Conservation (phyloP, 768 basidiomycete species). For the Naganishia vaughanmartiniae region DNA sequence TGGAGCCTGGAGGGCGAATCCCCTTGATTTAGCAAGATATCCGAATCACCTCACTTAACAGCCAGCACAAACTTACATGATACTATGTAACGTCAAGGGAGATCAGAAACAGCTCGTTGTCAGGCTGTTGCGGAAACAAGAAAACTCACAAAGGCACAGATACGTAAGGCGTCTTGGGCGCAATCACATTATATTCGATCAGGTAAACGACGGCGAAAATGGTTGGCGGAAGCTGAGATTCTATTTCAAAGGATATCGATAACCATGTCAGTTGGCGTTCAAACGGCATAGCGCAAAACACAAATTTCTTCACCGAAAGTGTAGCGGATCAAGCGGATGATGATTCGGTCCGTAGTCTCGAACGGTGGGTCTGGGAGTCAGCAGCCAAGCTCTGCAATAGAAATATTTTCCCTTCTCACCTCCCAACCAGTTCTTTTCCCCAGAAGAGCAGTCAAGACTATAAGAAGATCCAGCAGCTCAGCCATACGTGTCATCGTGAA, state of each 20-base stretch:
- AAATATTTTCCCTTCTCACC: not conserved
- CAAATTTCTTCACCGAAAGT: conserved; percentile 17
- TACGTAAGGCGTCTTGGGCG: conserved; percentile 9
- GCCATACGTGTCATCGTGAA: not conserved
- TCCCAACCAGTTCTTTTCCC: conserved; percentile 25
- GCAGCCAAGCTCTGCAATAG: not conserved
- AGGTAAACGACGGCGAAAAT: conserved; percentile 25
- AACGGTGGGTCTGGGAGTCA: not conserved
- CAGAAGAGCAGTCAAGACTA: conserved; percentile 17
- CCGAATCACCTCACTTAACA: not conserved
- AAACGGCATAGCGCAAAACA: not conserved
- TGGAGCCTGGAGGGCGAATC: too few species aligned
- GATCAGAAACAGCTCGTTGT: not conserved
- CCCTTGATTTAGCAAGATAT: too few species aligned
- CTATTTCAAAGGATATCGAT: not conserved
- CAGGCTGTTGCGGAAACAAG: not conserved
- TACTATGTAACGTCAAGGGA: not conserved
- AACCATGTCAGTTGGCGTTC: not conserved
- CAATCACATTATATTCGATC: conserved; percentile 21
- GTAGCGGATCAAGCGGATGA: conserved; percentile 15
- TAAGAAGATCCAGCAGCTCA: not conserved
- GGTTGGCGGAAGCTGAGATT: conserved; percentile 27
- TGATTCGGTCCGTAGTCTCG: conserved; percentile 21
- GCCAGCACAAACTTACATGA: not conserved
- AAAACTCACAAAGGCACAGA: conserved; percentile 11